Evolutionary conservation across 345 rosid species (phyloP).

Genomic region (Atalantia buxifolia): DNA sequence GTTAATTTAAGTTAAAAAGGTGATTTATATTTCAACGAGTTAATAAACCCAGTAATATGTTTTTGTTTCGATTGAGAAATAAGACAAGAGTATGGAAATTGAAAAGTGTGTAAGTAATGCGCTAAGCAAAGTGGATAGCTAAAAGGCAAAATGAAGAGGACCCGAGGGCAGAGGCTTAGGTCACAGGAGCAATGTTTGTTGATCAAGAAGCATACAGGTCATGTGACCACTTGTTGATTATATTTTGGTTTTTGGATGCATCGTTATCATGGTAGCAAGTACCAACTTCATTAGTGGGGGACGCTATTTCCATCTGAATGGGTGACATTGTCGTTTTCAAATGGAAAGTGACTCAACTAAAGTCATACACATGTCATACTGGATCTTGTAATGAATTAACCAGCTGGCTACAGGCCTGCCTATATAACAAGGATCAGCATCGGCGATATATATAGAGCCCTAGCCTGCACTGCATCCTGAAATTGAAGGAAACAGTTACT

Average conservation of each 20-base stretch:
- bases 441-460: neutral
- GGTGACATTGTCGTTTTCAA: conserved; percentile 12
- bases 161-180: neutral
- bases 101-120: neutral
- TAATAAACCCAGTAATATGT: too few relatives aligned
- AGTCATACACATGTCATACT: conserved; percentile 2
- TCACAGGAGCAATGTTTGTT: neutral
- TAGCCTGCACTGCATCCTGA: neutral
- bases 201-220: conserved; percentile 5
- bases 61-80: too few relatives aligned
- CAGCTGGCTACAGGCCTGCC: conserved; percentile 17
- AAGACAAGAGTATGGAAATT: neutral
- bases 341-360: conserved; percentile 13
- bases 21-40: too few relatives aligned
- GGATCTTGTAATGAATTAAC: conserved; percentile 15
- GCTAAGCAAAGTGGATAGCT: neutral
- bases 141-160: neutral
- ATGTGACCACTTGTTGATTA: conserved; percentile 24
- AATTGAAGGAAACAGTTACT: neutral
- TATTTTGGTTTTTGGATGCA: neutral
- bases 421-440: neutral
- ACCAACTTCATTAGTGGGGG: conserved; percentile 4
- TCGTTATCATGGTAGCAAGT: conserved; percentile 15
- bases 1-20: too few relatives aligned
- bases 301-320: neutral